These are phyloP conservation scores for Penicillium taxi DNA, from an alignment of 495 filamentous ascomycete genomes.

Conservation along the genomic window DNA sequence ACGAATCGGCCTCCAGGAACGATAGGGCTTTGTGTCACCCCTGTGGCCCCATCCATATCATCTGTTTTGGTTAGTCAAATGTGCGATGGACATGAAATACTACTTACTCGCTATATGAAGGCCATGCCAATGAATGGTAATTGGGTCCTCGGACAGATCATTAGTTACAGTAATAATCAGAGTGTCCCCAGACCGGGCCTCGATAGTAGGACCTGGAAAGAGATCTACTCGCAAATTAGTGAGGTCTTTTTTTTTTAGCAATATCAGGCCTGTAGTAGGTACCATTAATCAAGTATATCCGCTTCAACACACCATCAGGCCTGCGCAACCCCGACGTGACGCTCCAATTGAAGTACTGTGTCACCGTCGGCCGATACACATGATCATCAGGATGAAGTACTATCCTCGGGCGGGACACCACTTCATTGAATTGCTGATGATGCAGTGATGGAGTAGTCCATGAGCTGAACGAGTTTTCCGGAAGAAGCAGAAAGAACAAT, in stretches of 20 bases:
- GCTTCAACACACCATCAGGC: constrained; percentile 39
- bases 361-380: constrained; percentile 23
- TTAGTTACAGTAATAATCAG: constrained; percentile 65
- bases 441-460: constrained; percentile 1
- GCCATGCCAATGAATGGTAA: constrained; percentile 75
- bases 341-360: constrained; percentile 28
- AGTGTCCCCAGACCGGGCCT: constrained; percentile 51
- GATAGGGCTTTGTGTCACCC: constrained; percentile 60
- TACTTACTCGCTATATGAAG: constrained; percentile 55
- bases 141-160: constrained; percentile 55
- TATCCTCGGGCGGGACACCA: constrained; percentile 15
- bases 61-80: constrained; percentile 13
- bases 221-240: constrained; percentile 15
- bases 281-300: constrained; percentile 35
- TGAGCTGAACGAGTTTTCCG: background rate
- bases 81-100: background rate
- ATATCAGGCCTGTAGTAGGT: background rate
- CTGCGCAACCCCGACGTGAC: constrained; percentile 23
- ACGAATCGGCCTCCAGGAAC: constrained; percentile 54
- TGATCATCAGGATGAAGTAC: constrained; percentile 35
- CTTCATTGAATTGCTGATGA: background rate
- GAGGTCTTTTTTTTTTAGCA: background rate
- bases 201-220: constrained; percentile 34
- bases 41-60: constrained; percentile 64
- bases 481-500: too few relatives aligned